phyloP scores from a whole-genome alignment of 768 basidiomycete genomes.

The Mrakia gelida region DNA sequence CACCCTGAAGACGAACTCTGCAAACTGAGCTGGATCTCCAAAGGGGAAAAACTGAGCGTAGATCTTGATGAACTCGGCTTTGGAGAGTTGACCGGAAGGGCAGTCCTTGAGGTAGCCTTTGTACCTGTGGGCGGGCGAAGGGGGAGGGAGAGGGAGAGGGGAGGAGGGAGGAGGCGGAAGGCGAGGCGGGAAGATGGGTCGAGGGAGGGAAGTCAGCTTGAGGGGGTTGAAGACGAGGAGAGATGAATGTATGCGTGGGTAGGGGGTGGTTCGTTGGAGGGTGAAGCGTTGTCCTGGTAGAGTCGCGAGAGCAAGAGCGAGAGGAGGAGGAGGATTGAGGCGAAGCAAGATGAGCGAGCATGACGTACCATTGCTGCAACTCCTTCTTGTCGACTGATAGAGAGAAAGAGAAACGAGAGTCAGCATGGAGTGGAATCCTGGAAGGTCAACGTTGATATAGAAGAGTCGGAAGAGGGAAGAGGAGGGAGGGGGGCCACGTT shows the following conservation, averaged over 20 bases:
- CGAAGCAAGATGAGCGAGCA: too few species aligned
- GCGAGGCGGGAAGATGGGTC: slow-evolving; percentile 5
- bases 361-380: slow-evolving; percentile 78
- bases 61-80: slow-evolving; percentile 90
- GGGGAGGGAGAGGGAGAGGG: slow-evolving; percentile 9
- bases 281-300: neutral
- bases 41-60: slow-evolving; percentile 99
- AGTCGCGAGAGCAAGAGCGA: neutral
- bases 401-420: neutral
- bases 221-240: neutral
- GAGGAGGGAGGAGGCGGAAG: slow-evolving; percentile 14
- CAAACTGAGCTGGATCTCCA: slow-evolving; percentile 93
- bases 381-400: slow-evolving; percentile 86
- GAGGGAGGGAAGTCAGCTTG: neutral
- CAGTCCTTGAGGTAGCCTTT: slow-evolving; percentile 99
- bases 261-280: too few species aligned
- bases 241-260: too few species aligned
- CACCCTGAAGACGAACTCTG: slow-evolving; percentile 56
- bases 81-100: slow-evolving; percentile 93
- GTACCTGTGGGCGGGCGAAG: slow-evolving; percentile 59
- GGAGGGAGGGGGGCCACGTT: neutral
- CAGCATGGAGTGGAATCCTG: too few species aligned
- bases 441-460: too few species aligned
- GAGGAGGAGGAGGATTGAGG: neutral
- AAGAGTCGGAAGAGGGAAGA: neutral